Evolutionary conservation across 257 asterid species (phyloP).

Genomic region (Leptodermis oblonga): DNA sequence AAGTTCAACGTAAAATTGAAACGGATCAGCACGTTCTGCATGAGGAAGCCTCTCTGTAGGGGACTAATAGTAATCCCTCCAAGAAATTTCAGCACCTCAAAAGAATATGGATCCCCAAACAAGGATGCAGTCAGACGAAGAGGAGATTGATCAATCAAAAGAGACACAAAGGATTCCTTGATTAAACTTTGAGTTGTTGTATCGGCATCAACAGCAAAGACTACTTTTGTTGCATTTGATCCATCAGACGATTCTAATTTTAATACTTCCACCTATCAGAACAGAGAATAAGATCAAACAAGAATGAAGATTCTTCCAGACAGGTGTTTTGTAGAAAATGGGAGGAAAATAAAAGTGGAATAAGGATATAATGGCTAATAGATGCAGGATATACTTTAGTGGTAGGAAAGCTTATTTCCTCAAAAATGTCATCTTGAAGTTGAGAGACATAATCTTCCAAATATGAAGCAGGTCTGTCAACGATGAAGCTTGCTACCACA

Average conservation of each 20-base stretch:
- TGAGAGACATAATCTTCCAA: conserved; percentile 54
- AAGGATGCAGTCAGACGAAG: conserved; percentile 54
- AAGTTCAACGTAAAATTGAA: conserved; percentile 94
- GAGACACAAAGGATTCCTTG: conserved; percentile 28
- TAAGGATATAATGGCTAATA: conserved; percentile 12
- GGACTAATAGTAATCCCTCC: conserved; percentile 92
- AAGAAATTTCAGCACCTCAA: conserved; percentile 73
- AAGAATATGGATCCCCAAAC: conserved; percentile 74
- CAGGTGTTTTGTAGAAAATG: too few species aligned
- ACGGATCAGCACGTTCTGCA: conserved; percentile 65
- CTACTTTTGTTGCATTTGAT: conserved; percentile 29
- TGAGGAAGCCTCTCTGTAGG: conserved; percentile 69
- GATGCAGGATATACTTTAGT: conserved; percentile 50
- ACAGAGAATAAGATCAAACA: conserved; percentile 1
- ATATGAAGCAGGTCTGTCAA: conserved; percentile 56
- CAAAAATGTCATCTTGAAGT: conserved; percentile 75
- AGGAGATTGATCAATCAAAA: conserved; percentile 29
- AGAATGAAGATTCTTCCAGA: neutral
- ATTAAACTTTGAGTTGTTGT: conserved; percentile 31
- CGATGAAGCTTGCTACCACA: conserved; percentile 78
- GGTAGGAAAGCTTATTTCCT: conserved; percentile 68
- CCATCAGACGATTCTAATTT: conserved; percentile 29
- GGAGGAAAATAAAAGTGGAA: neutral
- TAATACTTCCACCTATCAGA: conserved; percentile 33
- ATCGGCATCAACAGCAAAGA: conserved; percentile 44